Evolutionary conservation across 108 stramenopile genomes (phyloP), one percentile per base, ranked within the genome.

Genomic region (Cyclotella choctawhatcheeana): DNA sequence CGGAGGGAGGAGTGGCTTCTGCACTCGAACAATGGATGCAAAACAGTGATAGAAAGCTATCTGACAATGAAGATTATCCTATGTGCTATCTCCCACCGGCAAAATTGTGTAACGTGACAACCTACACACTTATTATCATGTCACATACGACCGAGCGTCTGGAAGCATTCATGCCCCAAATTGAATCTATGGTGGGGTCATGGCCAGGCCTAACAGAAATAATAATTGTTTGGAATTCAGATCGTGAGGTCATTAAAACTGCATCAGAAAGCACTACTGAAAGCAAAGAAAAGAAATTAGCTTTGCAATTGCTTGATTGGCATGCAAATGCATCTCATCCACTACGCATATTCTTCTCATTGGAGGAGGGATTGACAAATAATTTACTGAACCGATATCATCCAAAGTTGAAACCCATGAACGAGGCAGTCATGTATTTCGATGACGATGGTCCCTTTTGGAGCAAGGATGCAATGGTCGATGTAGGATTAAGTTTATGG

Each of bases 361-460:
- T 93, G 12, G 80, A 90, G 56, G 72, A 87, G 34, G 89, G 89
- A 18, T 82, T 91, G 21, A 62, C 80, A 5, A 96, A 93, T 54
- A 90, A 91, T 77, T 64, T 96, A 27, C 77, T 96, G 59, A 96
- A 96, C 82, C 85, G 94, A 27, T 96, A 96, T 68, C 90, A 93
- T 82, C 94, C 94, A 14, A 64, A 52, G 18, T 55, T 96, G 8
- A 34, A 83, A n/a, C 82, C 89, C 6, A 78, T 79, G 54, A 88
- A 89, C 47, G 90, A 96, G 73, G 92, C 92, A 13, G 79, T 96
- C 18, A 75, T 96, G 78, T 96, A 92, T 56, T 93, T 92, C 58
- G 94, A 96, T 52, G 94, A 96, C 67, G 94, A 96, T 71, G 94
- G 94, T 29, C 94, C 94, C 2, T 96, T 96, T 65, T 92, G 89